These are phyloP conservation scores for Pugionium cornutum DNA, from an alignment of 345 rosid species.

Conservation along the genomic window DNA sequence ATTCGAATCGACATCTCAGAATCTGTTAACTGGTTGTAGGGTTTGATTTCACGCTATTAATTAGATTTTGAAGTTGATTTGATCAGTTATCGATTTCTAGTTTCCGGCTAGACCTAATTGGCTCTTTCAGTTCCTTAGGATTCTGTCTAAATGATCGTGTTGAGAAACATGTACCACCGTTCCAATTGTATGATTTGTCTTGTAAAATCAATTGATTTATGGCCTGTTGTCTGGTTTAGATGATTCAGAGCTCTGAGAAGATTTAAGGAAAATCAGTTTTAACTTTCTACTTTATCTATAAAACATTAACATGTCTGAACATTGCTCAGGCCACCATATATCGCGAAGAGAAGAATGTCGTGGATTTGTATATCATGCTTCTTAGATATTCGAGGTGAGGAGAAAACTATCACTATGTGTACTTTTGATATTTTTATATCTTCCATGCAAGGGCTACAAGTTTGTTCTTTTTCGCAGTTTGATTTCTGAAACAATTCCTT, in stretches of 20 bases:
- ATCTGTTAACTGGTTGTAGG: not conserved
- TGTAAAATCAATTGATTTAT: not conserved
- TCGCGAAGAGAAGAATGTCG: constrained; percentile 78
- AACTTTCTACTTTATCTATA: not conserved
- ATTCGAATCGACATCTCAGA: constrained; percentile 19
- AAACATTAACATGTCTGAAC: constrained; percentile 8
- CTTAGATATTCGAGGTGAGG: constrained; percentile 83
- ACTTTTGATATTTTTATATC: not conserved
- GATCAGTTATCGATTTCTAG: constrained; percentile 16
- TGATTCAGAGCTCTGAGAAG: constrained; percentile 5
- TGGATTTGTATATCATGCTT: constrained; percentile 88
- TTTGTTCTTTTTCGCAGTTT: constrained; percentile 52
- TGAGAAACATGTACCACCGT: not conserved
- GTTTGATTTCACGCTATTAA: constrained; percentile 13
- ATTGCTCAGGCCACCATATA: constrained; percentile 69
- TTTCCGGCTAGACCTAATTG: constrained; percentile 22
- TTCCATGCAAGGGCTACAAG: constrained; percentile 10
- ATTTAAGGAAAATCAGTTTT: constrained; percentile 2
- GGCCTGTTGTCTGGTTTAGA: constrained; percentile 1
- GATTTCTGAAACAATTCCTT: constrained; percentile 92
- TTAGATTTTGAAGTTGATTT: not conserved
- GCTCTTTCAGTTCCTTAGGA: constrained; percentile 2
- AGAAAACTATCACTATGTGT: not conserved
- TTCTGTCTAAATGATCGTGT: not conserved
- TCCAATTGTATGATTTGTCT: not conserved